Percentiles rank a stretch among this genome's conserved stretches.
These are phyloP conservation scores for Murraya paniculata DNA, from an alignment of 345 rosid species.

Conservation along the genomic window DNA sequence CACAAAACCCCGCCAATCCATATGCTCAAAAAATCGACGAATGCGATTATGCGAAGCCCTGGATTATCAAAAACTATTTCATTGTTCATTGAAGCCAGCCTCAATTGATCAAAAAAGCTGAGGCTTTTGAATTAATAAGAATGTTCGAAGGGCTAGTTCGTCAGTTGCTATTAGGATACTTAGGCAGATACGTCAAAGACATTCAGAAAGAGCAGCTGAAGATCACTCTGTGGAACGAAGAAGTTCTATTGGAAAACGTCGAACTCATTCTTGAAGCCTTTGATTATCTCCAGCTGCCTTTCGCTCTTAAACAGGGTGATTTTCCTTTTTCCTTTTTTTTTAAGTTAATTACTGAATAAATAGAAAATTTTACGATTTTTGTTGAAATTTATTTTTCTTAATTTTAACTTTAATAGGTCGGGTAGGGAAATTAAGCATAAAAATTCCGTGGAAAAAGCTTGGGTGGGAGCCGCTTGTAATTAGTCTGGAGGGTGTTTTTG, in stretches of 20 bases:
- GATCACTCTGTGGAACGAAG: constrained; percentile 79
- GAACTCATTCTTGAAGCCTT: constrained; percentile 85
- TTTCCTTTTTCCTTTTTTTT: not conserved
- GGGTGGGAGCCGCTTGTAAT: constrained; percentile 73
- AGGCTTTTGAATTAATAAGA: not conserved
- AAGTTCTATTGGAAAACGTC: constrained; percentile 71
- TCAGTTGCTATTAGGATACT: constrained; percentile 62
- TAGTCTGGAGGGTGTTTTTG: constrained; percentile 69
- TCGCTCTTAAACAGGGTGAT: constrained; percentile 72
- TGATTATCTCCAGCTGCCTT: constrained; percentile 81
- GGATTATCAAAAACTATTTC: not conserved
- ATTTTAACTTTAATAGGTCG: constrained; percentile 35
- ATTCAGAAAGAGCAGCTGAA: constrained; percentile 76
- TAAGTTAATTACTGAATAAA: not conserved
- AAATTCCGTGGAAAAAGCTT: constrained; percentile 77
- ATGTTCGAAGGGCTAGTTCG: constrained; percentile 80
- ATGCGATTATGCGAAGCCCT: not conserved
- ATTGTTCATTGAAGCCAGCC: not conserved
- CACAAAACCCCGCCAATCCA: not conserved
- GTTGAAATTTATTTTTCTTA: not conserved
- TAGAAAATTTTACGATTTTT: not conserved
- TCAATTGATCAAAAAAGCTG: not conserved
- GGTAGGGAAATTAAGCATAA: constrained; percentile 75
- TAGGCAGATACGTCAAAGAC: constrained; percentile 81
- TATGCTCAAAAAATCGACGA: not conserved